These are phyloP conservation scores for Dactylellina cionopaga DNA, from an alignment of 2,329 filamentous ascomycete species.

Conservation along the genomic window DNA sequence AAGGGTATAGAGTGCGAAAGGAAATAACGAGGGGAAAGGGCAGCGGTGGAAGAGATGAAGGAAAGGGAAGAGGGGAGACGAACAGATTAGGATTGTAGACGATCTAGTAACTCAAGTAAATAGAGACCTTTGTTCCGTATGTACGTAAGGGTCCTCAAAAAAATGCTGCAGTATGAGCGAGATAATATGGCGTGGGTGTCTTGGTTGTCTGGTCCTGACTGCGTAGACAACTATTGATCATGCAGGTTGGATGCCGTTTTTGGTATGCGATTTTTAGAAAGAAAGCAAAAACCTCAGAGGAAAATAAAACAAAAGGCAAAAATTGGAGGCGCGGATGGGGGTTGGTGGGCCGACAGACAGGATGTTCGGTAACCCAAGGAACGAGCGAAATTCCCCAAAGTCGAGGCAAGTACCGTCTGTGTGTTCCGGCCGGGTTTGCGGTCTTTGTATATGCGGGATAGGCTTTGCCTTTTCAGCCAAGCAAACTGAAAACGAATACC, in stretches of 20 bases:
- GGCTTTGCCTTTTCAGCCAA: too few species aligned
- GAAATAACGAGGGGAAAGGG: constrained; percentile 12
- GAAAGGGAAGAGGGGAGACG: constrained; percentile 31
- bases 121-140: constrained; percentile 15
- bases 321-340: constrained; percentile 18
- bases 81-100: constrained; percentile 47
- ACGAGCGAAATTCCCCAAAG: constrained; percentile 19
- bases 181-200: constrained; percentile 42
- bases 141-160: neutral
- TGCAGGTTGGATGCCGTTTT: constrained; percentile 45
- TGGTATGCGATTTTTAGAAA: constrained; percentile 30
- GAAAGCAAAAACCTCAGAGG: constrained; percentile 14
- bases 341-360: constrained; percentile 32
- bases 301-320: constrained; percentile 22
- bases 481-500: too few species aligned
- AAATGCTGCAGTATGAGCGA: constrained; percentile 52
- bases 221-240: constrained; percentile 29
- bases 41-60: neutral
- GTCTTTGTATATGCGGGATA: too few species aligned
- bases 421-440: constrained; percentile 16
- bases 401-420: neutral
- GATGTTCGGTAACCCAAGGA: constrained; percentile 44
- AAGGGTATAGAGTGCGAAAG: constrained; percentile 11
- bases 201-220: constrained; percentile 33
- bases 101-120: constrained; percentile 48